phyloP scores from a whole-genome alignment of 2,329 filamentous ascomycete genomes.

The Nemania sp. region DNA sequence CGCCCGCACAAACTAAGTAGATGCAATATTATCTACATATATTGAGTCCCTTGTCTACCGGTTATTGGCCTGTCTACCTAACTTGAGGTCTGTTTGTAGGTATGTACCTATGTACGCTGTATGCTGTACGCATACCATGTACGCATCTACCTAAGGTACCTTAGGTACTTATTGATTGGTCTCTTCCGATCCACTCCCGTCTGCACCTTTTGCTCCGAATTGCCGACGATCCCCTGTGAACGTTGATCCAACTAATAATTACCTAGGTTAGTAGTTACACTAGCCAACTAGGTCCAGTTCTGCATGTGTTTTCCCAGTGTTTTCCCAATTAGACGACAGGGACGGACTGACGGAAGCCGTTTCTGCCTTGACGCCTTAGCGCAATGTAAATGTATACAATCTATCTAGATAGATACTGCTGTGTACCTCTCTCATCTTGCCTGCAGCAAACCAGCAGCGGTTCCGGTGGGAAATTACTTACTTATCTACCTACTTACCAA shows the following conservation, averaged over 20 bases:
- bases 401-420: neutral
- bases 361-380: constrained; percentile 31
- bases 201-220: constrained; percentile 16
- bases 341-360: constrained; percentile 30
- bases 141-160: neutral
- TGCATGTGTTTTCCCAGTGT: neutral
- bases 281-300: neutral
- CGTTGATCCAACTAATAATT: neutral
- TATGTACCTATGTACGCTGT: neutral
- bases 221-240: constrained; percentile 25
- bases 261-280: neutral
- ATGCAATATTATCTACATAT: no score
- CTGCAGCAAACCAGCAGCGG: constrained; percentile 16
- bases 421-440: constrained; percentile 4
- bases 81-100: no score
- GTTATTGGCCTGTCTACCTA: no score
- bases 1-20: no score
- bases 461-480: no score
- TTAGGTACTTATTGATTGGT: no score
- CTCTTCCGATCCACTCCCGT: constrained; percentile 12
- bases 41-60: no score
- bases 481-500: no score
- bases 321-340: neutral
- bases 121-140: neutral
- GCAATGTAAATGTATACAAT: neutral